Evolutionary conservation across 306 rosid genomes (phyloP).

Genomic region (Quercus cerris): DNA sequence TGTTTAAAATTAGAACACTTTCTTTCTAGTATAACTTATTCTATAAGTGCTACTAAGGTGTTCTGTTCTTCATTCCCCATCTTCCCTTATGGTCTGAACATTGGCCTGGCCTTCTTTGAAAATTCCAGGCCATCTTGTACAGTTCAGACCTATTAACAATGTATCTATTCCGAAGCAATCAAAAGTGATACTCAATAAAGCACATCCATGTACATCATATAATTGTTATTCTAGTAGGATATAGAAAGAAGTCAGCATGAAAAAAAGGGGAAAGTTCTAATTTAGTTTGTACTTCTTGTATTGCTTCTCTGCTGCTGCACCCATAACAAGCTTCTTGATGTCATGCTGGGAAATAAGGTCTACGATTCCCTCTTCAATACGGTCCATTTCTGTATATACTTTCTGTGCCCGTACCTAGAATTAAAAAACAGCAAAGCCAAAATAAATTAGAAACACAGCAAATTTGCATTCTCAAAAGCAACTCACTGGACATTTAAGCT

Average conservation of each 20-base stretch:
- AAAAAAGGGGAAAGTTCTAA: not conserved
- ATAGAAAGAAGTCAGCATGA: not conserved
- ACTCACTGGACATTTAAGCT: not conserved
- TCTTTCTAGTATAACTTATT: not conserved
- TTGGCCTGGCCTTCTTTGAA: not conserved
- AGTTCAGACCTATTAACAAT: not conserved
- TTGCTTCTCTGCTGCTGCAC: conserved; percentile 76
- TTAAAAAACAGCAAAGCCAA: conserved; percentile 4
- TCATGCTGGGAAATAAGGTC: conserved; percentile 49
- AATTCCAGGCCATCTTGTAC: not conserved
- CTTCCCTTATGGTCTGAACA: not conserved
- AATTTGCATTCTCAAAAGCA: not conserved
- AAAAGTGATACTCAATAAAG: not conserved
- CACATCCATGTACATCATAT: not conserved
- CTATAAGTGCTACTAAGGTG: not conserved
- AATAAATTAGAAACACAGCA: not conserved
- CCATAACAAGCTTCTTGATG: conserved; percentile 75
- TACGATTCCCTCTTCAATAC: conserved; percentile 72
- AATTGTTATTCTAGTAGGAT: not conserved
- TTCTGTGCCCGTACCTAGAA: conserved; percentile 49
- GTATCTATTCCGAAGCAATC: not conserved
- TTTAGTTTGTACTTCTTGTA: conserved; percentile 49
- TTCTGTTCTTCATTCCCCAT: not conserved
- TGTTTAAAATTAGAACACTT: not conserved
- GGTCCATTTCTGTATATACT: conserved; percentile 46